Base-by-base conservation (phyloP, 2,329 filamentous ascomycete genomes). In the Penicillium psychrosexuale region DNA sequence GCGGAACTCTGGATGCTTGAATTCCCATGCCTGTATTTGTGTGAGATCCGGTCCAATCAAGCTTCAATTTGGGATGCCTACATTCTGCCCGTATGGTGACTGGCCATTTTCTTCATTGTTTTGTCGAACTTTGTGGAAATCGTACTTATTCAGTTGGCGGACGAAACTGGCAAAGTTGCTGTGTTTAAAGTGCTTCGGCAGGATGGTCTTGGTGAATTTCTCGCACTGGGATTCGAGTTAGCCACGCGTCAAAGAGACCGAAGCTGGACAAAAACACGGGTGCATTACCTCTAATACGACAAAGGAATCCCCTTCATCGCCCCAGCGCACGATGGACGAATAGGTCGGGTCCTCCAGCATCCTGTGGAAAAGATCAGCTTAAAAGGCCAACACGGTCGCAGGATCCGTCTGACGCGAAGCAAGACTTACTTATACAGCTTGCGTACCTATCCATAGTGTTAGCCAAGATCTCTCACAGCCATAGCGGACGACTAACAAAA, bases 171-270 rank as follows among this genome's bases (percentile, higher is more conserved):
- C 92, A 78, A 97, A 97, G 73, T 97, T 97, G 82, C 91, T 96
- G 77, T 97, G 94, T 76, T 99, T 99, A 81, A 99, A 99, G 69
- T 97, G 91, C 72, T 97, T 97, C 2, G 94, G 94, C 15, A 99
- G 84, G 66, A 99, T 96, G 37, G 90, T 89, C 73, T 97, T 96
- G 22, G 94, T 97, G 70, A 99, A 99, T 74, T 96, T 96, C 73
- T 97, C 93, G 74, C 95, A 96, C 93, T 97, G n/a, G n/a, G 38
- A 53, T 36, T 47, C 48, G 19, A 43, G 51, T 66, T 55, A 69
- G 66, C 47, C 37, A 37, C 51, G 22, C 49, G 36, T 24, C 42
- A 44, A 38, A 45, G 53, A 53, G 53, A 49, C 4, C 6, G 6
- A 49, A 55, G 33, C 8, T 19, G 42, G 31, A 53, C 62, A 71